Evolutionary conservation across 2,329 filamentous ascomycete species (phyloP), one percentile per base, ranked within the genome.

Genomic region (Fonsecaea nubica): DNA sequence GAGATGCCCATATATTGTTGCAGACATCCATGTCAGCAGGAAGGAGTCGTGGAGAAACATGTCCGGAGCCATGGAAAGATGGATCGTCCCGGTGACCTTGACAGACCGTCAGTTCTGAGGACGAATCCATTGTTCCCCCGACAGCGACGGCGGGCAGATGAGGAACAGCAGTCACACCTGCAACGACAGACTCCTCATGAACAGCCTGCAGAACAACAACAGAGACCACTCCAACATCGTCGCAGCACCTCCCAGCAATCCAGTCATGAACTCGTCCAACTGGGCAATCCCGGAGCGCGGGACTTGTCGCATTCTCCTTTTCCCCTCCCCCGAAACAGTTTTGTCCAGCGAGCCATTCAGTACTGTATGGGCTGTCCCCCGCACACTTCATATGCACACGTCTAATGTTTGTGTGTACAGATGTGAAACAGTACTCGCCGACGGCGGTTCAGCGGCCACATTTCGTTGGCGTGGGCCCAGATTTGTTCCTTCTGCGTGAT

Each of bases 341-440:
- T 64, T 45, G 56, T 64, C 15, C 62, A 64, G 36, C 62, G 56
- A 30, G 56, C 62, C 10, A 55, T 58, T 6, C 62, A 64, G 13
- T 64, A 54, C 21, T 64, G 62, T 64, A 59, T 8, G 62, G n/a
- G 10, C 7, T 30, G 30, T 42, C 40, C 21, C 35, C 18, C n/a
- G 25, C 25, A 25, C 25, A 2, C 25, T 4, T 50, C 36, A 13
- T 12, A 35, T 33, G 13, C 55, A 15, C 30, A 15, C 33, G 32
- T 15, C 55, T 53, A 55, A 55, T 55, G 21, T 62, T 48, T 2
- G 18, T 25, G 10, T 25, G 4, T 36, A 15, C 50, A 67, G 65
- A 64, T 35, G 50, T 67, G 33, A 67, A 67, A 38, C 53, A 56
- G 25, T 67, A 64, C 50, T 58, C 65, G 35, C 61, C 65, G 30